Evolutionary conservation across 495 filamentous ascomycete genomes (phyloP).

Genomic region (Wilcoxina mikolae): DNA sequence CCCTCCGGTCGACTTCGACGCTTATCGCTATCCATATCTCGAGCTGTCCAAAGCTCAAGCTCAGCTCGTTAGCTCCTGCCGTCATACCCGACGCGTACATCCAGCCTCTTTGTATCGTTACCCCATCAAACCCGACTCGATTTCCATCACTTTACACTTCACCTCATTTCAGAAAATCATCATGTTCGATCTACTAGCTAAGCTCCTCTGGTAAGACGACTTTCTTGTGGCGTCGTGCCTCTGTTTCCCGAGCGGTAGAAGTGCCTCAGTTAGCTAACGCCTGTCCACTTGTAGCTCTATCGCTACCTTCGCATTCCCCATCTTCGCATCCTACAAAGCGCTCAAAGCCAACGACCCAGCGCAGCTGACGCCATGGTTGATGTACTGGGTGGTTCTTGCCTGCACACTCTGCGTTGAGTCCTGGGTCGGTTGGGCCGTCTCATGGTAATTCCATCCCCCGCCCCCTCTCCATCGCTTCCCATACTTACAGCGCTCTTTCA

Average conservation of each 20-base stretch:
- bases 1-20: no score
- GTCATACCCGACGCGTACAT: no score
- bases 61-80: no score
- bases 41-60: no score
- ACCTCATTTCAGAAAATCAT: slow-evolving; percentile 8
- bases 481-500: slow-evolving; percentile 18
- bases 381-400: slow-evolving; percentile 94
- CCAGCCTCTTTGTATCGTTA: background rate
- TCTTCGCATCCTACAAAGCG: slow-evolving; percentile 97
- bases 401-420: slow-evolving; percentile 70
- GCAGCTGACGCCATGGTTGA: slow-evolving; percentile 93
- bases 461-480: background rate
- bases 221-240: background rate
- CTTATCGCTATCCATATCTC: no score
- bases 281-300: slow-evolving; percentile 45
- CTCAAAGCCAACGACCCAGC: slow-evolving; percentile 83
- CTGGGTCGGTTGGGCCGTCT: slow-evolving; percentile 70
- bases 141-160: background rate
- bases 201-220: slow-evolving; percentile 56
- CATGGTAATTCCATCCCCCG: slow-evolving; percentile 45
- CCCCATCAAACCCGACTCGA: background rate
- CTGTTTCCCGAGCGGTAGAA: slow-evolving; percentile 2
- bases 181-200: slow-evolving; percentile 74
- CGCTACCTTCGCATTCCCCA: slow-evolving; percentile 82
- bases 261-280: slow-evolving; percentile 10